Conservation (phyloP, 1,284 basidiomycete genomes). For the Apiotrichum akiyoshidainum region DNA sequence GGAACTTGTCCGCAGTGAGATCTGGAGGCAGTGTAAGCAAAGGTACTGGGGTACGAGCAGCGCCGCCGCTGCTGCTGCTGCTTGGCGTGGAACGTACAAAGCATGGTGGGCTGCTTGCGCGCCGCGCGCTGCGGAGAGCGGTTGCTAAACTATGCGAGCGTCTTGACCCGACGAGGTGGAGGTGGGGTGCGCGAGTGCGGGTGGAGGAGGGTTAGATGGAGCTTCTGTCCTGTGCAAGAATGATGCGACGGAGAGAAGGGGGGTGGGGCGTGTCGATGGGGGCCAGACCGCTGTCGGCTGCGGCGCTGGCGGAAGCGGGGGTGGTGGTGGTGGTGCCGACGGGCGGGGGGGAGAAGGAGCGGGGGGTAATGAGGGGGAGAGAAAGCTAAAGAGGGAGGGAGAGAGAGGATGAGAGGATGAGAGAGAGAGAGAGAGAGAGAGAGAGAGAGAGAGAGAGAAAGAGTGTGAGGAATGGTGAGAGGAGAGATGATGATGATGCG, state of each 20-base stretch:
- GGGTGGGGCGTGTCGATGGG: too few relatives aligned
- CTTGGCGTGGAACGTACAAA: constrained; percentile 15
- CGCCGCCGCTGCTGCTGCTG: background rate
- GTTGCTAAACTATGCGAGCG: background rate
- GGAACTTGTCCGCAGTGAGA: constrained; percentile 73
- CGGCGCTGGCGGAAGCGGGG: constrained; percentile 49
- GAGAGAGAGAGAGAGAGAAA: background rate
- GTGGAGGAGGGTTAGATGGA: background rate
- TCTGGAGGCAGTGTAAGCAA: constrained; percentile 49
- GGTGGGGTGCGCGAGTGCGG: background rate
- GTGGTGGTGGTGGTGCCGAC: constrained; percentile 16
- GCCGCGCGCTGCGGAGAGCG: background rate
- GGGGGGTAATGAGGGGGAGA: constrained; percentile 15
- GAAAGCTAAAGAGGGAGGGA: too few relatives aligned
- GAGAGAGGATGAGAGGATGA: constrained; percentile 4
- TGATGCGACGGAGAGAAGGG: too few relatives aligned
- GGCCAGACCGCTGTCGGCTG: too few relatives aligned
- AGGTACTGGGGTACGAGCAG: background rate
- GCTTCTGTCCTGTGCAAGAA: too few relatives aligned
- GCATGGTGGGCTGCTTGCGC: constrained; percentile 17
- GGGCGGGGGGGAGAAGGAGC: constrained; percentile 6
- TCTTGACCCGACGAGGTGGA: background rate
- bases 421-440: background rate
- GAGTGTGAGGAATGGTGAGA: background rate
- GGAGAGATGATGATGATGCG: background rate